These are phyloP conservation scores for Fraxinus anomala DNA, from an alignment of 257 asterid genomes.

Conservation along the genomic window DNA sequence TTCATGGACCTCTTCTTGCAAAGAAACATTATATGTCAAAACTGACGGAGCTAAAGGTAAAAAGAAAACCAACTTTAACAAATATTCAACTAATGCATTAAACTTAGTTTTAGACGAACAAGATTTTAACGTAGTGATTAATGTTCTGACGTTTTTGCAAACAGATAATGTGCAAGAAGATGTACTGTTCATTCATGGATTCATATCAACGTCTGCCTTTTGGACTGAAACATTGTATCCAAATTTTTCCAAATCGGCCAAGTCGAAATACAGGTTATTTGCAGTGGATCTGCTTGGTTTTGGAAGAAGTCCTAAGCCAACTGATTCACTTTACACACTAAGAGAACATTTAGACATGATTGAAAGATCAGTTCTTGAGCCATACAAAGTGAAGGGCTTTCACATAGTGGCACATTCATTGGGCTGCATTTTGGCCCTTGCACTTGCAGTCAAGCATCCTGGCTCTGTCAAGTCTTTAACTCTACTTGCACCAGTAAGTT, in stretches of 20 bases:
- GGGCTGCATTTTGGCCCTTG: conserved; percentile 92
- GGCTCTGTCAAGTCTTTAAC: conserved; percentile 73
- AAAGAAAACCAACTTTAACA: neutral
- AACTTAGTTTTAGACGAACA: no score
- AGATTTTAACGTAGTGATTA: neutral
- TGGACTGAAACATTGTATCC: conserved; percentile 96
- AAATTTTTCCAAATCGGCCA: conserved; percentile 63
- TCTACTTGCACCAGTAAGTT: conserved; percentile 78
- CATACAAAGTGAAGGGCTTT: conserved; percentile 68
- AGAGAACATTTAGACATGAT: conserved; percentile 93
- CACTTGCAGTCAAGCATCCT: conserved; percentile 74
- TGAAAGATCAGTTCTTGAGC: conserved; percentile 70
- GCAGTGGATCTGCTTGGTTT: conserved; percentile 94
- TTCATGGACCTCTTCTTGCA: conserved; percentile 58
- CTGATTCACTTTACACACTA: conserved; percentile 73
- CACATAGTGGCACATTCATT: conserved; percentile 97
- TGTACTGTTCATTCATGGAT: conserved; percentile 88
- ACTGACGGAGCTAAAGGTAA: conserved; percentile 73
- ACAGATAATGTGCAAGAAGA: conserved; percentile 73
- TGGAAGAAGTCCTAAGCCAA: conserved; percentile 92
- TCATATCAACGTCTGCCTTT: conserved; percentile 84
- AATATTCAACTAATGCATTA: neutral
- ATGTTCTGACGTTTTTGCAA: neutral
- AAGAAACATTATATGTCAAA: conserved; percentile 67
- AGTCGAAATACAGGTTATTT: conserved; percentile 67